Percentiles rank a stretch among this genome's conserved stretches.
Conservation (phyloP, 495 filamentous ascomycete genomes). For the Annulohypoxylon maeteangense region DNA sequence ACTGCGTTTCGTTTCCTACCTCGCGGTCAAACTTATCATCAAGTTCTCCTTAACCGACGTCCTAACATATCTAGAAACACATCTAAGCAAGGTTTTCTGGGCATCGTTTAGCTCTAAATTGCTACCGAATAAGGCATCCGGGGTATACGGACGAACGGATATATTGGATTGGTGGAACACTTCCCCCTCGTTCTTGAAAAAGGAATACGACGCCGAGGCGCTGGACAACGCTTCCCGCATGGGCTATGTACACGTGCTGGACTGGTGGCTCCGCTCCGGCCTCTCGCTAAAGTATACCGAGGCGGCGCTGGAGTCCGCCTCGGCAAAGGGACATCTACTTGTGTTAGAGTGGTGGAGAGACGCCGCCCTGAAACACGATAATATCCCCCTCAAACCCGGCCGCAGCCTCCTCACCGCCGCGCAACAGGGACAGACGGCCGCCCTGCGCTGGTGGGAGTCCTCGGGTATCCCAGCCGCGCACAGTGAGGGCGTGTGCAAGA, state of each 20-base stretch:
- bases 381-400: slow-evolving; percentile 73
- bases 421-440: slow-evolving; percentile 75
- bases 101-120: slow-evolving; percentile 82
- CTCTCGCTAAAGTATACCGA: slow-evolving; percentile 86
- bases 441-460: slow-evolving; percentile 84
- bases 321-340: slow-evolving; percentile 79
- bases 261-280: slow-evolving; percentile 90
- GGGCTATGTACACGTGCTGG: slow-evolving; percentile 83
- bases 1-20: slow-evolving; percentile 78
- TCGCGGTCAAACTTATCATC: slow-evolving; percentile 88
- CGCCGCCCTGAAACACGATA: slow-evolving; percentile 58
- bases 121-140: slow-evolving; percentile 84
- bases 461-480: slow-evolving; percentile 78
- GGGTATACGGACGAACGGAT: slow-evolving; percentile 83
- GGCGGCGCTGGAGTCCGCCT: slow-evolving; percentile 84
- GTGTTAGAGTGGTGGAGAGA: slow-evolving; percentile 93
- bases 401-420: slow-evolving; percentile 83
- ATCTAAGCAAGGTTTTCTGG: slow-evolving; percentile 82
- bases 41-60: slow-evolving; percentile 85
- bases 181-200: slow-evolving; percentile 78
- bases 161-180: slow-evolving; percentile 87
- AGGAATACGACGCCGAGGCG: slow-evolving; percentile 78
- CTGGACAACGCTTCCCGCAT: slow-evolving; percentile 86
- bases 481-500: slow-evolving; percentile 79
- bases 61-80: slow-evolving; percentile 80